Conservation (phyloP, 768 basidiomycete genomes). For the Mycena metata region DNA sequence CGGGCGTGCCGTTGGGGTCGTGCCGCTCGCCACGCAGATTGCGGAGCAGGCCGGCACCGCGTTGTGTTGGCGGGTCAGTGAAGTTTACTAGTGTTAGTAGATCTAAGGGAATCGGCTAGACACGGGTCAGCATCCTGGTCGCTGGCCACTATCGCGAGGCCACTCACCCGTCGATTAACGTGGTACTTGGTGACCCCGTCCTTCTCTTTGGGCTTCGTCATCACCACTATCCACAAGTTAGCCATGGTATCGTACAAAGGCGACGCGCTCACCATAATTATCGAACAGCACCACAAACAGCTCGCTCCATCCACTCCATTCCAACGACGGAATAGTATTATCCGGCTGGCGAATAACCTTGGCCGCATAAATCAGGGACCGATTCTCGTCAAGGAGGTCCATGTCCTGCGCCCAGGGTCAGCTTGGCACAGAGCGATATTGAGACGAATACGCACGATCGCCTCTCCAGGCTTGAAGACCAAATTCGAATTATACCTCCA, state of each 20-base stretch:
- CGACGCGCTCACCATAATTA: conserved; percentile 79
- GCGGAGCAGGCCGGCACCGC: conserved; percentile 79
- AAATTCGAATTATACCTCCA: conserved; percentile 89
- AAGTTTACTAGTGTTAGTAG: conserved; percentile 91
- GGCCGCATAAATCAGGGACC: conserved; percentile 87
- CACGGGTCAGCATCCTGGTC: conserved; percentile 24
- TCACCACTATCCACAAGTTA: conserved; percentile 70
- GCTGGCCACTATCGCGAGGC: background rate
- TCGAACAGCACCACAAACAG: conserved; percentile 93
- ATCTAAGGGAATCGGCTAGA: conserved; percentile 92
- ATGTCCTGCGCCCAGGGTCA: conserved; percentile 68
- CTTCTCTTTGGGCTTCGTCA: conserved; percentile 88
- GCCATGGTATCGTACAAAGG: background rate
- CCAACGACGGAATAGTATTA: conserved; percentile 28
- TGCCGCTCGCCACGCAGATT: conserved; percentile 60
- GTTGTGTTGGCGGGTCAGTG: conserved; percentile 82
- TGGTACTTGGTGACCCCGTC: conserved; percentile 83
- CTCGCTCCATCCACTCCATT: conserved; percentile 83
- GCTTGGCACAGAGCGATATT: background rate
- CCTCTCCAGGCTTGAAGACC: conserved; percentile 84
- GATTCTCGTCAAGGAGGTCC: conserved; percentile 86
- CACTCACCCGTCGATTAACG: conserved; percentile 82
- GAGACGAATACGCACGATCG: conserved; percentile 59
- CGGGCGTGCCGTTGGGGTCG: conserved; percentile 30
- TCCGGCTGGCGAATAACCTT: conserved; percentile 91